phyloP scores from a whole-genome alignment of 148 eudicot genomes.

The Cornus kousa region DNA sequence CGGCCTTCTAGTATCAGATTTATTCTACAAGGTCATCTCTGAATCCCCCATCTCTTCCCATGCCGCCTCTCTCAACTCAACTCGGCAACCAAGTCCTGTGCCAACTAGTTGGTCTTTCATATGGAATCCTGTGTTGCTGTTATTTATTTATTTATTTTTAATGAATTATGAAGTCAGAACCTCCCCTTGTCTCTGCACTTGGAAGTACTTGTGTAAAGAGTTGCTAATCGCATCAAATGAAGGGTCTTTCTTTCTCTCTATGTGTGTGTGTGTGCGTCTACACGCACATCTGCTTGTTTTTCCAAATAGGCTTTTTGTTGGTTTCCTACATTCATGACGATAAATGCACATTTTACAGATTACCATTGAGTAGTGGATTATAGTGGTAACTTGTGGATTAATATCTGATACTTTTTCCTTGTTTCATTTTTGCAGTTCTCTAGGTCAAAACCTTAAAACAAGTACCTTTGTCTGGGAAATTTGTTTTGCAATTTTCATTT shows the following conservation, averaged over 20 bases:
- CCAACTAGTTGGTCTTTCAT: not conserved
- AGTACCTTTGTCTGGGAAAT: slow-evolving; percentile 81
- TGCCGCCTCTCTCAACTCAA: not conserved
- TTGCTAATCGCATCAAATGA: no score
- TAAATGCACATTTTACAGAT: not conserved
- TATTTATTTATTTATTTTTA: no score
- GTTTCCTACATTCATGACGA: not conserved
- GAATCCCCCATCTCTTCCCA: not conserved
- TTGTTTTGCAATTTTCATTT: slow-evolving; percentile 74
- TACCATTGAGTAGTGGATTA: not conserved
- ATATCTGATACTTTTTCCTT: not conserved
- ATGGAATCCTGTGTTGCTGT: no score
- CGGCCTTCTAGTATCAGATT: no score
- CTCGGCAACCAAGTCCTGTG: no score
- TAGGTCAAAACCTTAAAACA: slow-evolving; percentile 85
- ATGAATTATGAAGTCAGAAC: no score
- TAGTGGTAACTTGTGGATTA: not conserved
- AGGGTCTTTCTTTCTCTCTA: no score
- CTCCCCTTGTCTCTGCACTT: no score
- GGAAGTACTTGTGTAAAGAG: no score
- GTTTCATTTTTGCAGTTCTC: slow-evolving; percentile 54
- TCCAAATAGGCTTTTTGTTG: not conserved
- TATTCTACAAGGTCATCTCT: no score
- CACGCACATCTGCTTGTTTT: not conserved
- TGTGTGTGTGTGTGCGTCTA: no score